A percentile compares a stretch with the other conserved stretches of the same genome.
phyloP scores from a whole-genome alignment of 306 rosid species.

The Dryas octopetala region DNA sequence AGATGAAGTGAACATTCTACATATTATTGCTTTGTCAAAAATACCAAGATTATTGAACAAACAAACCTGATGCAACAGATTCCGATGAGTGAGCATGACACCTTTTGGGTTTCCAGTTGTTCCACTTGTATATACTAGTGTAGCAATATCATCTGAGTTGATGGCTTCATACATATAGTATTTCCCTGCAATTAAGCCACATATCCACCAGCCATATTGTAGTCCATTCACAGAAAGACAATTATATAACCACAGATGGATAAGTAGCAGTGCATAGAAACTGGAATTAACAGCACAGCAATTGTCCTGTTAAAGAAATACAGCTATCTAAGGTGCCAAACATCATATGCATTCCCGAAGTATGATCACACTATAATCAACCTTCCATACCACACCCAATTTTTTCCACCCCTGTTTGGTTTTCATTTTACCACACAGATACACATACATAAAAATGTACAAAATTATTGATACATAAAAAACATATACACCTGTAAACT shows the following conservation, averaged over 20 bases:
- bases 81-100: constrained; percentile 86
- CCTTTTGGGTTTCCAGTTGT: constrained; percentile 96
- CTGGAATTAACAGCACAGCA: background rate
- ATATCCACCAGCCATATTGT: background rate
- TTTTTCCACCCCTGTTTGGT: no score
- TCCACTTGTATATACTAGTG: constrained; percentile 91
- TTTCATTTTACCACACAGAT: no score
- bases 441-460: no score
- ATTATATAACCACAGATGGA: background rate
- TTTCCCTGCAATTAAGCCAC: constrained; percentile 49
- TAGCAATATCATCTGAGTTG: constrained; percentile 71
- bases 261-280: background rate
- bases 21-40: background rate
- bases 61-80: constrained; percentile 91
- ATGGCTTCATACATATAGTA: constrained; percentile 60
- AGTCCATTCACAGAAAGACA: background rate
- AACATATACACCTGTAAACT: no score
- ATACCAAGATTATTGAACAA: background rate
- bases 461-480: no score
- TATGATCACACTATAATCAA: background rate
- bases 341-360: background rate
- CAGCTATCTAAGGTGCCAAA: background rate
- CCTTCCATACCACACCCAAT: background rate
- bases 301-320: background rate
- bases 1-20: background rate